Evolutionary conservation across 108 stramenopile species (phyloP).

Genomic region (Cyclostephanos invisitatus): DNA sequence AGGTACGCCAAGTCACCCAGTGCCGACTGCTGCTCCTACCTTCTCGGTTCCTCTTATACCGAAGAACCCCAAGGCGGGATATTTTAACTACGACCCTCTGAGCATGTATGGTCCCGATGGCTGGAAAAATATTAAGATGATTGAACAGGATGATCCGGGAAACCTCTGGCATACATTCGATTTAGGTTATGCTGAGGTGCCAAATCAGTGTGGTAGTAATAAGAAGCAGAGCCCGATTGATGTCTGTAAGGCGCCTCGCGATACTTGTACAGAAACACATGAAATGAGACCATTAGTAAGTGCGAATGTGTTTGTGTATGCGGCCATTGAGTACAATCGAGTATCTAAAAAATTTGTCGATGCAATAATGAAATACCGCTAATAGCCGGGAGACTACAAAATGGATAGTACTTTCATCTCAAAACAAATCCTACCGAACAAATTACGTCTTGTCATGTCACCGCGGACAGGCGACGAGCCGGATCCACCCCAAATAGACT

Average conservation of each 20-base stretch:
- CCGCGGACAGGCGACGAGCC: conserved; percentile 46
- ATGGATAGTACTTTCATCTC: conserved; percentile 28
- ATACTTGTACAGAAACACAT: conserved; percentile 36
- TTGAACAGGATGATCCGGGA: conserved; percentile 20
- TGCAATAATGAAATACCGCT: not conserved
- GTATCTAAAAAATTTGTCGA: not conserved
- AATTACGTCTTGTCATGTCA: conserved; percentile 39
- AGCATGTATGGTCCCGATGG: conserved; percentile 28
- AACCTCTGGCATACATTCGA: conserved; percentile 39
- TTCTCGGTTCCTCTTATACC: conserved; percentile 18
- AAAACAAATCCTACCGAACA: conserved; percentile 45
- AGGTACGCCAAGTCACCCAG: not conserved
- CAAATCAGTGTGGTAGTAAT: conserved; percentile 49
- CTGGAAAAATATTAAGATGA: conserved; percentile 19
- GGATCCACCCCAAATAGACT: conserved; percentile 62
- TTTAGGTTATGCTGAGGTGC: conserved; percentile 8
- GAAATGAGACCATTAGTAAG: conserved; percentile 41
- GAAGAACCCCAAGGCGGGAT: conserved; percentile 24
- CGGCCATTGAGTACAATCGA: not conserved
- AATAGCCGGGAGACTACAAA: conserved; percentile 41
- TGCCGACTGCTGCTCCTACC: conserved; percentile 26
- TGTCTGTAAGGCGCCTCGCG: conserved; percentile 38
- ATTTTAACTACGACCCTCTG: conserved; percentile 43
- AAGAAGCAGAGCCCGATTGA: conserved; percentile 78
- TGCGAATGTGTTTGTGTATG: not conserved